Conservation (phyloP, 2,329 filamentous ascomycete species). For the Phialophora chinensis region DNA sequence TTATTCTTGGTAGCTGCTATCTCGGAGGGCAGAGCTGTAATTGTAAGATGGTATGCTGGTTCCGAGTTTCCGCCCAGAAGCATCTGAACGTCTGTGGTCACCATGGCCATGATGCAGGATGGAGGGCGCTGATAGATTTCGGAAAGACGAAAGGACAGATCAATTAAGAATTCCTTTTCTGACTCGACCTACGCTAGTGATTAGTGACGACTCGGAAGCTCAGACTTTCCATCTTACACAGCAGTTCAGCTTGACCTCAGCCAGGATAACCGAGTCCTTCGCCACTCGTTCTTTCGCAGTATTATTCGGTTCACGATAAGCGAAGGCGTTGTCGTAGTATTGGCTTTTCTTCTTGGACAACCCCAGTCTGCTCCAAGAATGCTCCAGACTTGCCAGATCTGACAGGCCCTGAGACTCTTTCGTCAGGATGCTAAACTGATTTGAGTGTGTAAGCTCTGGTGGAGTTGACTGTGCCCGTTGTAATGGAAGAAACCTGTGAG, state of each 20-base stretch:
- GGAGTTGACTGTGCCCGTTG: slow-evolving; percentile 37
- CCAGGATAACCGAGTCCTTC: slow-evolving; percentile 65
- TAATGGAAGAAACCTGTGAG: slow-evolving; percentile 23
- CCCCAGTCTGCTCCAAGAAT: slow-evolving; percentile 37
- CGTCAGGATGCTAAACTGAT: slow-evolving; percentile 31
- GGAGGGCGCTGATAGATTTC: slow-evolving; percentile 76
- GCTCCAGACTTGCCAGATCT: slow-evolving; percentile 34
- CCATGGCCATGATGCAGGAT: slow-evolving; percentile 73
- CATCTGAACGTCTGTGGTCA: slow-evolving; percentile 78
- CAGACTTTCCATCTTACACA: slow-evolving; percentile 55
- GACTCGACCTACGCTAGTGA: slow-evolving; percentile 61
- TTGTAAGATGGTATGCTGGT: slow-evolving; percentile 77
- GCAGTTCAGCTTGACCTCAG: slow-evolving; percentile 69
- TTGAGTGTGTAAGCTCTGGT: slow-evolving; percentile 36
- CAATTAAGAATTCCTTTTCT: slow-evolving; percentile 76
- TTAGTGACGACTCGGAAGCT: slow-evolving; percentile 35
- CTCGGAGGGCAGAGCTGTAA: slow-evolving; percentile 72
- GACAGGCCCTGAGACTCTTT: slow-evolving; percentile 30
- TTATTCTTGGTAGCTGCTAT: slow-evolving; percentile 78
- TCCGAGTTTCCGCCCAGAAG: slow-evolving; percentile 76
- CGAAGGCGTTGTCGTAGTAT: slow-evolving; percentile 51
- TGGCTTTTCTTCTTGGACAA: slow-evolving; percentile 45
- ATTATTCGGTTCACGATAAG: slow-evolving; percentile 45
- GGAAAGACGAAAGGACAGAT: slow-evolving; percentile 74
- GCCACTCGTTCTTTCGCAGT: slow-evolving; percentile 56